Evolutionary conservation across 306 rosid genomes (phyloP).

Genomic region (Quercus rubra): DNA sequence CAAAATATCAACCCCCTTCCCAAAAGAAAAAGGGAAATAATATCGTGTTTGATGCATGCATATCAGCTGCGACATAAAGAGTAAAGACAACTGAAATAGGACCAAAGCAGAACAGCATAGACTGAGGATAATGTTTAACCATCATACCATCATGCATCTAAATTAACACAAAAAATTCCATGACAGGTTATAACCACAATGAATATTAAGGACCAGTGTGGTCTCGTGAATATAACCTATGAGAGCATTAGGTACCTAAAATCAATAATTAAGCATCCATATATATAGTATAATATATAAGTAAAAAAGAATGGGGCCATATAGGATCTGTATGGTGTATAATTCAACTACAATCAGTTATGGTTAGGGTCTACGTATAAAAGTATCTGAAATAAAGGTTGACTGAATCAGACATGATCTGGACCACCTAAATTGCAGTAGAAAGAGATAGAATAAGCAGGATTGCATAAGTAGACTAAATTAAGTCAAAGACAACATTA

Average conservation of each 20-base stretch:
- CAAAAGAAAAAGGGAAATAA: no score
- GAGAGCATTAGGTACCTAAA: neutral
- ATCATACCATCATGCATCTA: no score
- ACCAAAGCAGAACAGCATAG: no score
- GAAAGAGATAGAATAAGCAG: neutral
- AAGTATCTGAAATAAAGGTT: neutral
- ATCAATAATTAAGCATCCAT: neutral
- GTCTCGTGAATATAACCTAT: neutral
- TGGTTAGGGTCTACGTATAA: no score
- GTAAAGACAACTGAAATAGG: no score
- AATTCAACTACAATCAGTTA: neutral
- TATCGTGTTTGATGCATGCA: no score
- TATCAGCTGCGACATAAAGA: no score
- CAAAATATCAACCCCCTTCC: no score
- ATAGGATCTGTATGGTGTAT: neutral
- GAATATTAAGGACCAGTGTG: neutral
- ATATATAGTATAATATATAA: no score
- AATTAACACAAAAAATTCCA: no score
- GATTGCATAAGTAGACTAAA: neutral
- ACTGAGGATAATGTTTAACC: no score
- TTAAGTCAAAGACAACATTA: neutral
- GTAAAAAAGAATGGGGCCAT: no score
- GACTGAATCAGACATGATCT: neutral
- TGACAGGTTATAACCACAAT: neutral
- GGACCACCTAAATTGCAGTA: neutral